phyloP scores from a whole-genome alignment of 371 early-diverging fungal species.

The Mucor velutinosus region DNA sequence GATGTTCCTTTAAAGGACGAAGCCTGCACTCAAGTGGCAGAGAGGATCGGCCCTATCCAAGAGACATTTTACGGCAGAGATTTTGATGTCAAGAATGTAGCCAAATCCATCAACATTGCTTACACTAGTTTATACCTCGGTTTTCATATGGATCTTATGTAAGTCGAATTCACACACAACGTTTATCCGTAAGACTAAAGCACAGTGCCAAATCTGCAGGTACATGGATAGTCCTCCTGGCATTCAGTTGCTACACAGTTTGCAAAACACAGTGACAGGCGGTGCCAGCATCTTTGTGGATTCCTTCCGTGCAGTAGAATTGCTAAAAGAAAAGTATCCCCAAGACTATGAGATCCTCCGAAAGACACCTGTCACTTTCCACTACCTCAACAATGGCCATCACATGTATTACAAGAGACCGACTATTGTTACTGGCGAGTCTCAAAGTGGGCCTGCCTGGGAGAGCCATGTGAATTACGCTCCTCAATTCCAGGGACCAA shows the following conservation, averaged over 20 bases:
- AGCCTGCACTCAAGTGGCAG: constrained; percentile 60
- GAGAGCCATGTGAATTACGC: constrained; percentile 75
- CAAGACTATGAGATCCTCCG: constrained; percentile 64
- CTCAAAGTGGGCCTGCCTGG: constrained; percentile 45
- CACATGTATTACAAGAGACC: constrained; percentile 75
- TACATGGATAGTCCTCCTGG: constrained; percentile 84
- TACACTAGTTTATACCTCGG: constrained; percentile 85
- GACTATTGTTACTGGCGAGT: constrained; percentile 61
- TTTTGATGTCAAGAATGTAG: constrained; percentile 84
- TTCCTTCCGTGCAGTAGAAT: constrained; percentile 68
- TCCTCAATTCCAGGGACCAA: constrained; percentile 90
- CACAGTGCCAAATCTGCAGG: constrained; percentile 18
- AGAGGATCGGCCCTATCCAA: constrained; percentile 74
- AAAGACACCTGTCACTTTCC: constrained; percentile 75
- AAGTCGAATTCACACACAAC: constrained; percentile 29
- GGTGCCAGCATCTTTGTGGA: constrained; percentile 85
- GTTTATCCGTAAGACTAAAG: background rate
- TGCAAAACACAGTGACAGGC: constrained; percentile 79
- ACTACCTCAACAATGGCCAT: constrained; percentile 81
- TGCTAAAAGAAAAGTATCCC: constrained; percentile 58
- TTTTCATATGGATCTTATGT: constrained; percentile 93
- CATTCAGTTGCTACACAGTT: constrained; percentile 80
- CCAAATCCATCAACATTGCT: constrained; percentile 85
- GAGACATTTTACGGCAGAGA: constrained; percentile 85
- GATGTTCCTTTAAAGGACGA: constrained; percentile 66